phyloP scores from a whole-genome alignment of 441 rosid genomes.

The Croton laevigatus region DNA sequence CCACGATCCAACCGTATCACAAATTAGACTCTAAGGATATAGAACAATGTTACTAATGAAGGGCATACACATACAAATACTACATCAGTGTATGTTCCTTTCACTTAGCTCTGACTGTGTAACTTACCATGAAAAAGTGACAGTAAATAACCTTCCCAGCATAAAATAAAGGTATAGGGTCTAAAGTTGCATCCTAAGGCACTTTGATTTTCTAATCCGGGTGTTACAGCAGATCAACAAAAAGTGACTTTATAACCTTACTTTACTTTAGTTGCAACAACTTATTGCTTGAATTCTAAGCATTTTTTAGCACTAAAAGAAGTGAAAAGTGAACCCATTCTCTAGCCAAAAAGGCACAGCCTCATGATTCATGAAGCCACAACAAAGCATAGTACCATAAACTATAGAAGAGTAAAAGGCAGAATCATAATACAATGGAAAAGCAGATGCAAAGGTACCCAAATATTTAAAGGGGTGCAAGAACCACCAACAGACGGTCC shows the following conservation, averaged over 20 bases:
- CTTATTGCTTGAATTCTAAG: slow-evolving; percentile 25
- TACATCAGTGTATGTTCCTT: background rate
- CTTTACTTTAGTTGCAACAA: slow-evolving; percentile 10
- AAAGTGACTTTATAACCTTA: slow-evolving; percentile 12
- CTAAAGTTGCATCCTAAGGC: background rate
- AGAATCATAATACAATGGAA: slow-evolving; percentile 15
- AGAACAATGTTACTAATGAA: background rate
- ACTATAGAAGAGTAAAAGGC: too few species aligned
- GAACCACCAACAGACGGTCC: slow-evolving; percentile 15
- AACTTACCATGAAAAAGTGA: background rate
- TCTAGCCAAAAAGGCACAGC: background rate
- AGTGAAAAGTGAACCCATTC: slow-evolving; percentile 6
- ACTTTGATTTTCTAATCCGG: slow-evolving; percentile 7
- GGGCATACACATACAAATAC: background rate
- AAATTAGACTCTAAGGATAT: background rate
- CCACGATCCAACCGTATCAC: too few species aligned
- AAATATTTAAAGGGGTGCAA: slow-evolving; percentile 14
- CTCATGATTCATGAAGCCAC: background rate
- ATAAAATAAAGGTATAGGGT: slow-evolving; percentile 6
- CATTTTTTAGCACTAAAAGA: background rate
- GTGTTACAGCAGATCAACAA: background rate
- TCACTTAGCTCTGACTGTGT: background rate
- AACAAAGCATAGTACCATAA: too few species aligned
- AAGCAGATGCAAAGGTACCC: slow-evolving; percentile 20
- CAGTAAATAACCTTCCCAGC: background rate